Conservation (phyloP, 441 rosid species). For the Mallotus repandus region DNA sequence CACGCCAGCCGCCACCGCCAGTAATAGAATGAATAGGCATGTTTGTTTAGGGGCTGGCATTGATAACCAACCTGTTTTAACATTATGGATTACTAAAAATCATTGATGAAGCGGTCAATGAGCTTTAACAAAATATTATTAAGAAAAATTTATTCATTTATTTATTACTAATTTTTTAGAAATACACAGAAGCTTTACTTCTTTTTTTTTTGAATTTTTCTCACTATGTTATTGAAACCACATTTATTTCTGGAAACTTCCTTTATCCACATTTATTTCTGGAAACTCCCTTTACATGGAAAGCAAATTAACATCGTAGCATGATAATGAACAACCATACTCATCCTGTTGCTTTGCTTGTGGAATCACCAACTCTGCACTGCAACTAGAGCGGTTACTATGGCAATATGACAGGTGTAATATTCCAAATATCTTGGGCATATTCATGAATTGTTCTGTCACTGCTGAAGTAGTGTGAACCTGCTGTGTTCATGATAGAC, state of each 20-base stretch:
- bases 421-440: conserved; percentile 83
- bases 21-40: too few species aligned
- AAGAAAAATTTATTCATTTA: neutral
- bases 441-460: conserved; percentile 91
- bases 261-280: neutral
- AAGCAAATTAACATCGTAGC: neutral
- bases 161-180: neutral
- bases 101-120: too few species aligned
- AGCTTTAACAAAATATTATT: too few species aligned
- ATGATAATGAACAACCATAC: neutral
- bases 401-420: conserved; percentile 58
- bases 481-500: conserved; percentile 91
- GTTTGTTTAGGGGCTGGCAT: too few species aligned
- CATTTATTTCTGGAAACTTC: conserved; percentile 7
- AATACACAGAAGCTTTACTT: neutral
- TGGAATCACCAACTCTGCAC: conserved; percentile 2
- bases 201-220: too few species aligned
- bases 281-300: neutral
- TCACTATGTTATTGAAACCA: neutral
- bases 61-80: too few species aligned
- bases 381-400: conserved; percentile 6
- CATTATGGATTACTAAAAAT: too few species aligned
- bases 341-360: neutral
- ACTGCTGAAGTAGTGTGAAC: conserved; percentile 91
- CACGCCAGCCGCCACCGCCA: too few species aligned